Base-by-base conservation (phyloP, 202 grass and related monocot genomes). In the Brachypodium distachyon region DNA sequence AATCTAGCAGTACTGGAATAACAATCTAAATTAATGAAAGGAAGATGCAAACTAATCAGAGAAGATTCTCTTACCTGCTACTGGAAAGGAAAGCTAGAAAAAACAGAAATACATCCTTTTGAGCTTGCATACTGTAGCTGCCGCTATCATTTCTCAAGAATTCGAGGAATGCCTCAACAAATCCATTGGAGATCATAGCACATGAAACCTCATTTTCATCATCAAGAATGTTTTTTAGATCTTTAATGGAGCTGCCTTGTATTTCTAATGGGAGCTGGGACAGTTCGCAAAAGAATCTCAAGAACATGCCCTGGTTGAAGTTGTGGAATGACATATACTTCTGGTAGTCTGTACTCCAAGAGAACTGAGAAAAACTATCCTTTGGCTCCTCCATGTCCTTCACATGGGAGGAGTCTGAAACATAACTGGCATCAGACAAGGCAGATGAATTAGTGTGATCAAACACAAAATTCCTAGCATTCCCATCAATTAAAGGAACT, bases 131-230 rank as follows among this genome's bases (percentile, higher is more conserved):
- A 73, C 81, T 84, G 65, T 65, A 80, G 69, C 34, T 58, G 21
- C 72, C 70, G 74, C n/a, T 56, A 62, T 80, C 82, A 83, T 84
- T 83, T 79, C 66, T 87, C 85, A 99, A 83, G 47, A 87, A 90
- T n/a, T 76, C 70, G 53, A 89, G 80, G 39, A 99, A 87, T 87
- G 91, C 89, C 79, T 99, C 92, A 50, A 80, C 49, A 89, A 99
- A 95, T 81, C 91, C 91, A 84, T 88, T 92, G 47, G 74, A 84
- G n/a, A 88, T 17, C 84, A 92, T 88, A 80, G 54, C 57, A 77
- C 60, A 81, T 23, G 70, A 81, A 81, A 67, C 76, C 27, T 89
- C 89, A 73, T 87, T 80, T 58, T 93, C 91, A 56, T 73, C 73
- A 51, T 87, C 69, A 66, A 99, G 70, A 87, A 95, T 60, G 14